phyloP scores from a whole-genome alignment of 2,329 filamentous ascomycete species.

The Leptodontidium sp. region DNA sequence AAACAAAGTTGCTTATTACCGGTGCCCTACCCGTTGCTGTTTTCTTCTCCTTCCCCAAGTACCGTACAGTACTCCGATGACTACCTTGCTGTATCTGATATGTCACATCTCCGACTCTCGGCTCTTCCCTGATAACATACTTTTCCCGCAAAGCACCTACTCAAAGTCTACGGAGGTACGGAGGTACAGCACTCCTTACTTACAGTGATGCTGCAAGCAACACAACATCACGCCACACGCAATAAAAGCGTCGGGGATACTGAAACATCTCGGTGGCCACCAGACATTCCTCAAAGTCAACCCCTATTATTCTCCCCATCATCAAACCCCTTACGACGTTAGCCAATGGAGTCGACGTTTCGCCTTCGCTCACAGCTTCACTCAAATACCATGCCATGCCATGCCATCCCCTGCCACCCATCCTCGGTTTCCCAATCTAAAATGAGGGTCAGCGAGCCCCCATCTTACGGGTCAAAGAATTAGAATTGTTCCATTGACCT shows the following conservation, averaged over 20 bases:
- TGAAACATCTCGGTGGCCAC: constrained; percentile 4
- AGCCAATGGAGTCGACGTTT: not conserved
- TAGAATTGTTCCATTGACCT: constrained; percentile 10
- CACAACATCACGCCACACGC: not conserved
- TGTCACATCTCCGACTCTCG: not conserved
- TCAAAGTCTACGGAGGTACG: no score
- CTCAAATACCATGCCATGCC: no score
- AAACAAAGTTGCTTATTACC: no score
- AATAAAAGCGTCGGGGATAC: not conserved
- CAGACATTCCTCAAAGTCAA: not conserved
- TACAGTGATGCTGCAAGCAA: not conserved
- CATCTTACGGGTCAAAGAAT: not conserved
- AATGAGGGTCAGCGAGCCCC: not conserved
- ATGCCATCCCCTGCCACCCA: no score
- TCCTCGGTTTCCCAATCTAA: not conserved
- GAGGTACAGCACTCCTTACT: no score
- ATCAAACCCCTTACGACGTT: not conserved
- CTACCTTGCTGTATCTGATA: not conserved
- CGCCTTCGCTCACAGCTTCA: not conserved
- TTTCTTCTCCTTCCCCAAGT: no score
- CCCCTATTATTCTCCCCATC: not conserved
- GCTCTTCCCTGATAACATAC: not conserved
- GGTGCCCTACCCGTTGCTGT: no score
- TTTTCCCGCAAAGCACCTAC: no score
- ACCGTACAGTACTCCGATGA: no score